phyloP scores from a whole-genome alignment of 768 basidiomycete genomes.

The Suillus tomentosus region DNA sequence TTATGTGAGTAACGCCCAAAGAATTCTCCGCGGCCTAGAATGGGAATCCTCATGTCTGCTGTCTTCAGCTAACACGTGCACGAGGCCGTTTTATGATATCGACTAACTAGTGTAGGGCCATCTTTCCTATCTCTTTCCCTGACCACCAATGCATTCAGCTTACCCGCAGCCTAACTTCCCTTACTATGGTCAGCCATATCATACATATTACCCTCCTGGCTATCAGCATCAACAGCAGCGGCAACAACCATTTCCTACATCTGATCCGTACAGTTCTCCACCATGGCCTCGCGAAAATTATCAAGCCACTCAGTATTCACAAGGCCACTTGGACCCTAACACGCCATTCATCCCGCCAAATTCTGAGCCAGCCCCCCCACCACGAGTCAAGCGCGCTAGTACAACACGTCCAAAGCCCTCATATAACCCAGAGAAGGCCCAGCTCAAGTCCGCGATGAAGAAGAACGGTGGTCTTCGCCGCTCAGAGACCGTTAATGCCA shows the following conservation, averaged over 20 bases:
- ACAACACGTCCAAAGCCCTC: constrained; percentile 26
- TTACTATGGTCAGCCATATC: constrained; percentile 48
- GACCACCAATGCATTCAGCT: constrained; percentile 28
- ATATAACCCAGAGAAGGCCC: constrained; percentile 31
- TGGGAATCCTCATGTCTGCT: constrained; percentile 21
- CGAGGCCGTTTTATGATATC: constrained; percentile 5
- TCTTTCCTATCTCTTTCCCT: constrained; percentile 10
- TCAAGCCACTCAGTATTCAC: constrained; percentile 25
- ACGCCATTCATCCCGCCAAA: constrained; percentile 29
- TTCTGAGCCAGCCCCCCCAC: constrained; percentile 22
- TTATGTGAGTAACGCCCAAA: not conserved
- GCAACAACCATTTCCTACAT: constrained; percentile 19
- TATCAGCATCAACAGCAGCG: constrained; percentile 25
- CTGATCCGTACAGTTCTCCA: constrained; percentile 36
- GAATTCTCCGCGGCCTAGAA: constrained; percentile 34
- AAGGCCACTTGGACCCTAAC: constrained; percentile 22
- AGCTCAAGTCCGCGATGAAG: constrained; percentile 62
- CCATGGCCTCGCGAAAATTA: constrained; percentile 41
- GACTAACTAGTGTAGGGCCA: not conserved
- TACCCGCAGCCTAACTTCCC: constrained; percentile 43
- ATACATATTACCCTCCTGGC: constrained; percentile 37
- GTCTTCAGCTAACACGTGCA: not conserved
- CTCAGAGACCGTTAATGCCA: constrained; percentile 24
- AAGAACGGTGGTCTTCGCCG: constrained; percentile 37
- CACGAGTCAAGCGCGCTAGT: constrained; percentile 39